phyloP scores from a whole-genome alignment of 2,329 filamentous ascomycete species.

The Aspergillus brasiliensis region DNA sequence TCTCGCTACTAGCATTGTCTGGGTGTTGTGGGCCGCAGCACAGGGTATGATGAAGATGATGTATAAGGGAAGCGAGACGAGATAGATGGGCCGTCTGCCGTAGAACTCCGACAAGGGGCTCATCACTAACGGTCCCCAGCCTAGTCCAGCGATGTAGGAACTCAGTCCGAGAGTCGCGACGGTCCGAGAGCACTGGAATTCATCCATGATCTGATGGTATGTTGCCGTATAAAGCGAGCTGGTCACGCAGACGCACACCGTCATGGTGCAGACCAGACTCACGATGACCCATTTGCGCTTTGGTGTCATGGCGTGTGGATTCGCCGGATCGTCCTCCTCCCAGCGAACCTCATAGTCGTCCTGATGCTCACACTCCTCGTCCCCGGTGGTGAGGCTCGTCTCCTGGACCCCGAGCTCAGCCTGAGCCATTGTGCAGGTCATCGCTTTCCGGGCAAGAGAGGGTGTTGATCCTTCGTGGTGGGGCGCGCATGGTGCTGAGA shows the following conservation, averaged over 20 bases:
- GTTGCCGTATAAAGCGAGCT: conserved; percentile 78
- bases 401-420: background rate
- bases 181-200: conserved; percentile 75
- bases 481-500: background rate
- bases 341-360: conserved; percentile 1
- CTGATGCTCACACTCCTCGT: background rate
- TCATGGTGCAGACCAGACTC: background rate
- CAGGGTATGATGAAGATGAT: conserved; percentile 67
- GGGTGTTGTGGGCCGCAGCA: conserved; percentile 72
- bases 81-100: conserved; percentile 76
- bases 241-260: conserved; percentile 1
- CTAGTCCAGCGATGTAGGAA: conserved; percentile 51
- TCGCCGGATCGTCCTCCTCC: background rate
- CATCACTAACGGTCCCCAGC: conserved; percentile 18
- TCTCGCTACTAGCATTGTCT: conserved; percentile 71
- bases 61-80: conserved; percentile 71
- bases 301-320: background rate
- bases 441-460: background rate
- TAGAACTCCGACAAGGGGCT: conserved; percentile 60
- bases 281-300: conserved; percentile 1
- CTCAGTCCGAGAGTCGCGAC: conserved; percentile 5
- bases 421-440: background rate
- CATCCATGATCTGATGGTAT: conserved; percentile 71
- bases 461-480: background rate
- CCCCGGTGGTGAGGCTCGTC: background rate